Conservation (phyloP, 2,329 filamentous ascomycete genomes). For the Penicillium oxalicum region DNA sequence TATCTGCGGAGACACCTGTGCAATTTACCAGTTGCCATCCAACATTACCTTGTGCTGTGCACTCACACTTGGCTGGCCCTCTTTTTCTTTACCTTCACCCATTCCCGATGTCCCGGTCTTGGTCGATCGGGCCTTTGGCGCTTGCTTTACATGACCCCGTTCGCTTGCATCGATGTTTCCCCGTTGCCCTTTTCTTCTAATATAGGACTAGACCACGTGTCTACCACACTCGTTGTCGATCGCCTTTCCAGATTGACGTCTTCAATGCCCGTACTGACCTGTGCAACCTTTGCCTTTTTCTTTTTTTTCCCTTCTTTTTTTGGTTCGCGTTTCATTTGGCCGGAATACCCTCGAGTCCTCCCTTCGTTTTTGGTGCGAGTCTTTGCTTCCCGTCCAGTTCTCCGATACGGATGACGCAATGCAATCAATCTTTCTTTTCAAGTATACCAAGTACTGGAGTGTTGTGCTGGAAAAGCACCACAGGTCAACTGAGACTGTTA, state of each 20-base stretch:
- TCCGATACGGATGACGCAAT: slow-evolving; percentile 12
- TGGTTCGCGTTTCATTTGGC: slow-evolving; percentile 10
- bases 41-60: slow-evolving; percentile 16
- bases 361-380: slow-evolving; percentile 7
- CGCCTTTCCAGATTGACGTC: neutral
- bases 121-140: slow-evolving; percentile 1
- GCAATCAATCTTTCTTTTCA: slow-evolving; percentile 1
- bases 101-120: neutral
- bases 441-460: too few species aligned
- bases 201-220: too few species aligned
- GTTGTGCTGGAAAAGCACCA: too few species aligned
- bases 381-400: slow-evolving; percentile 6
- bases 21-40: too few species aligned
- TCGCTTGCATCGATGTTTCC: slow-evolving; percentile 4
- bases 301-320: slow-evolving; percentile 3
- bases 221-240: slow-evolving; percentile 1
- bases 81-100: slow-evolving; percentile 9
- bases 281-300: slow-evolving; percentile 9
- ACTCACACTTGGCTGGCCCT: slow-evolving; percentile 11
- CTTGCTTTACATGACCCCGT: slow-evolving; percentile 1
- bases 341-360: slow-evolving; percentile 29
- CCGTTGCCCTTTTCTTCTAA: neutral
- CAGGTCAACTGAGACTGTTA: too few species aligned
- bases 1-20: neutral
- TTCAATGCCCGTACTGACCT: neutral